Base-by-base conservation (phyloP, 306 rosid genomes). In the Ziziphus jujuba region DNA sequence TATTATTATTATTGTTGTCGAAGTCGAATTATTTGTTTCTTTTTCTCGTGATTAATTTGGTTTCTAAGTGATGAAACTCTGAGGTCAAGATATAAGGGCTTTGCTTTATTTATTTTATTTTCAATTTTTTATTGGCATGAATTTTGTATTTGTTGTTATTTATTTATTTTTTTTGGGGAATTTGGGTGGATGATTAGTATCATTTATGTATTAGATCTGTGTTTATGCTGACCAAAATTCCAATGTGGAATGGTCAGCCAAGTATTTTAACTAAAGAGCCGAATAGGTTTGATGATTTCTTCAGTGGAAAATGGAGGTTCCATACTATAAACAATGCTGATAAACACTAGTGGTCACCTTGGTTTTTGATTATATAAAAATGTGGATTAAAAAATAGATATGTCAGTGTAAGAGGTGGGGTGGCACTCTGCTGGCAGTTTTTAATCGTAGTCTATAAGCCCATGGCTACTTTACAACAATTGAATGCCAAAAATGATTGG, bases 401-500 rank as follows among this genome's bases (percentile, higher is more conserved):
- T 20, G 48, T 61, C 19, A n/a, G 13, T 28, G 69, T 40, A 40
- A 40, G 45, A 40, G 19, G 44, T 22, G 7, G 71, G 38, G 24
- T 52, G 71, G 71, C 25, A 53, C 7, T 66, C 51, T 34, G 51
- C 51, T 54, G 62, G 53, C 71, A 51, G 19, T 65, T 33, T 65
- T 63, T 31, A 28, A 31, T 50, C 59, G 15, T 8, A 28, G 58
- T n/a, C 16, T 44, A 54, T 66, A 50, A 51, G 62, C 61, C n/a
- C 5, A 20, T 34, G 70, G 50, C 70, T 34, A 65, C 70, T 63
- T 63, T 51, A 66, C 61, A 40, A 40, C 45, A 8, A 38, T 36
- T 66, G 52, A 36, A 35, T 66, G 24, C 23, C 53, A 20, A 54
- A 66, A 38, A 53, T 35, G 7, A 11, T 61, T 11, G 52, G 31